Evolutionary conservation across 768 basidiomycete species (phyloP).

Genomic region (Lentinula raphanica): DNA sequence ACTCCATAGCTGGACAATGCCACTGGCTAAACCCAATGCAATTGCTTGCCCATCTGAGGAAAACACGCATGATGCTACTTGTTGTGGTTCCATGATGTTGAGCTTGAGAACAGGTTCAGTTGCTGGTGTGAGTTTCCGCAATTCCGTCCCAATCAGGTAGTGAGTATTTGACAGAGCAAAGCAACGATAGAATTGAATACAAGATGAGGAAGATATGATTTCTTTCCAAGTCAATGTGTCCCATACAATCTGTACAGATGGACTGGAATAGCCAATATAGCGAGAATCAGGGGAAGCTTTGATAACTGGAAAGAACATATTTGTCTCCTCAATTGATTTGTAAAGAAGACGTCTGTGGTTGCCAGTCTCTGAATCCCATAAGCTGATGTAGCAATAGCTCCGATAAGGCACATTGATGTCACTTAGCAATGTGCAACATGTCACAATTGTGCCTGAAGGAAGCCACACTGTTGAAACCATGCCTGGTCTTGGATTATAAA

Average conservation of each 20-base stretch:
- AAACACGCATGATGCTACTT: background rate
- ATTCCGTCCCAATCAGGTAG: background rate
- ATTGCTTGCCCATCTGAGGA: background rate
- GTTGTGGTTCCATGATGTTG: background rate
- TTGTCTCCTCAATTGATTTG: background rate
- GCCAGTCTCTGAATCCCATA: slow-evolving; percentile 1
- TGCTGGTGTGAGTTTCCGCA: background rate
- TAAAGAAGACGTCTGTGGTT: background rate
- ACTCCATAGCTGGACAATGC: background rate
- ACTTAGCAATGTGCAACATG: background rate
- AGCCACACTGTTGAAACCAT: background rate
- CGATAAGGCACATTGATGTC: background rate
- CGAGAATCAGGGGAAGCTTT: background rate
- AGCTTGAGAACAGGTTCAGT: background rate
- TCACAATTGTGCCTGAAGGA: background rate
- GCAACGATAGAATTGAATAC: background rate
- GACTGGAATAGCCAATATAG: background rate
- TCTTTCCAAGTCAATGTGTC: background rate
- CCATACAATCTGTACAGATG: background rate
- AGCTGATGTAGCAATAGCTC: background rate
- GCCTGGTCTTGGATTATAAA: background rate
- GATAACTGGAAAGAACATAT: background rate
- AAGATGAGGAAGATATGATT: background rate
- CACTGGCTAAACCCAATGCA: background rate
- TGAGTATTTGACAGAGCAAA: background rate